Evolutionary conservation across 139 green algal species (phyloP), one percentile per base, ranked within the genome.

Genomic region (Micractinium conductrix): DNA sequence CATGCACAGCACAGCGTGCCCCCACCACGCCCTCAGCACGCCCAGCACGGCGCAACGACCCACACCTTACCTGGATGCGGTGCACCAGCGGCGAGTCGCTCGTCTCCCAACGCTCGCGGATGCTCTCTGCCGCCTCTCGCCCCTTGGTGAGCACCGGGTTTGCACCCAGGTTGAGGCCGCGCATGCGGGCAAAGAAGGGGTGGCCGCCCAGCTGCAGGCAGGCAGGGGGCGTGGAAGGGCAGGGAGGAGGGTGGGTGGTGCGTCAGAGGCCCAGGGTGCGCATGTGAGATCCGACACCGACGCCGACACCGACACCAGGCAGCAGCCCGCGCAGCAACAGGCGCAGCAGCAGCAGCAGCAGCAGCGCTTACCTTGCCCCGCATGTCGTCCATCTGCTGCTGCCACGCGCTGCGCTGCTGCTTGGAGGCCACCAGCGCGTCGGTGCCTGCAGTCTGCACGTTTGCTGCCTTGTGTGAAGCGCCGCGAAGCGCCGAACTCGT

Each of bases 71-170:
- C 91, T 98, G 93, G 19, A 98, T 93, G 83, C 95, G 92, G 87
- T 98, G 95, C 76, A 99, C 95, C 67, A 97, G 87, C 35, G 95
- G 91, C 63, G 94, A 96, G 88, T 99, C 96, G 62, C 85, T 95
- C 6, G 96, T 98, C 78, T 99, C 96, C 91, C 96, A 99, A 37
- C 93, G 92, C 74, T 98, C 95, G 30, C 93, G 87, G 26, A 98
- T 53, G 81, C 96, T 93, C 58, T 98, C 96, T 19, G 91, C 90
- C 42, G 97, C 37, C 83, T 99, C 93, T 69, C 89, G 80, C 0
- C 91, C 93, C 84, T 93, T 93, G 43, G 88, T 48, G 19, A 91
- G 65, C 14, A 91, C 78, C 21, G 37, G 45, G 63, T 79, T 84
- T 60, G 86, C 74, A 0, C 74, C 63, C 63, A 92, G 40, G 30